A percentile compares a stretch with the other conserved stretches of the same genome.
Conservation (phyloP, 2,329 filamentous ascomycete genomes). For the Trichophyton equinum region DNA sequence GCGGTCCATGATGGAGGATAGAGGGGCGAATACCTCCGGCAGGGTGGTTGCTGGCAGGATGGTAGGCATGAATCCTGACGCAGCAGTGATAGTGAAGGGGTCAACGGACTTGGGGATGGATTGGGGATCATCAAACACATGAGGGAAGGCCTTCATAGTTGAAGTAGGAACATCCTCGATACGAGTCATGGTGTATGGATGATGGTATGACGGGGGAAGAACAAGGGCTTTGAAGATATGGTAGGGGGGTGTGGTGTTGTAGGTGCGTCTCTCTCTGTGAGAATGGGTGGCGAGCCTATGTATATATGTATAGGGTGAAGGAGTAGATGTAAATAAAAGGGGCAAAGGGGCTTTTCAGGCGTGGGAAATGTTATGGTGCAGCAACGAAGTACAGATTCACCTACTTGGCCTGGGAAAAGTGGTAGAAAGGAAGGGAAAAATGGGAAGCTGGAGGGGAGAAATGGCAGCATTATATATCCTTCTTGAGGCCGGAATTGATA, state of each 20-base stretch:
- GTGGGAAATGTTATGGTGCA: background rate
- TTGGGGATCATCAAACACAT: conserved; percentile 33
- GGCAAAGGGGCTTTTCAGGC: background rate
- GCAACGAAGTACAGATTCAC: conserved; percentile 12
- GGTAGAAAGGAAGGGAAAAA: conserved; percentile 21
- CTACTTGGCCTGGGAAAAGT: conserved; percentile 10
- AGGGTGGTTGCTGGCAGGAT: conserved; percentile 38
- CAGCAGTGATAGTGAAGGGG: conserved; percentile 37
- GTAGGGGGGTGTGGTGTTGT: background rate
- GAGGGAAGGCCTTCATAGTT: conserved; percentile 31
- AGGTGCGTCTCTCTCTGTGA: background rate
- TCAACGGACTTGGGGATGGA: conserved; percentile 31
- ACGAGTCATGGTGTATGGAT: conserved; percentile 24
- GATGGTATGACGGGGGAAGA: background rate
- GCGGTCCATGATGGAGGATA: conserved; percentile 59
- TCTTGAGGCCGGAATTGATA: conserved; percentile 35
- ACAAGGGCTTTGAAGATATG: background rate
- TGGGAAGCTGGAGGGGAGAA: conserved; percentile 2
- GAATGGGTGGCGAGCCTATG: background rate
- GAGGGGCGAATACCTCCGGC: conserved; percentile 58
- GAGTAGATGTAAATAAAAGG: background rate
- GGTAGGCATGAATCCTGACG: conserved; percentile 35
- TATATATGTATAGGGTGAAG: background rate
- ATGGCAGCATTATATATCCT: conserved; percentile 28
- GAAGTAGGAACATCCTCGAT: conserved; percentile 23